A percentile compares a stretch with the other conserved stretches of the same genome.
Evolutionary conservation across 1,284 basidiomycete species (phyloP).

Genomic region (Earliella scabrosa): DNA sequence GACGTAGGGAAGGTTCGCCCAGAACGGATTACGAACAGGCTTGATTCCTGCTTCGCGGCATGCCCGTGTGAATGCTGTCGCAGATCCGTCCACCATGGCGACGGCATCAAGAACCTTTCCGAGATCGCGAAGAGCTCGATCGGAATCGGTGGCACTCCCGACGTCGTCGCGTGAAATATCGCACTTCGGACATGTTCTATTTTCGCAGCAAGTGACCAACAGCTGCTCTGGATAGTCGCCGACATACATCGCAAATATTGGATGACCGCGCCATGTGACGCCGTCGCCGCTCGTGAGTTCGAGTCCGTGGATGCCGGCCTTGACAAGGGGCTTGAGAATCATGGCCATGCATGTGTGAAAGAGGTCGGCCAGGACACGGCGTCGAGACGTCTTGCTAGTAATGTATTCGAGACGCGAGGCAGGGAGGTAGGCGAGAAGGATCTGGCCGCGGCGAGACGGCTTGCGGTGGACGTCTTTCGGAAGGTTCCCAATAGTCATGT

Average conservation of each 20-base stretch:
- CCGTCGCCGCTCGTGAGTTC: slow-evolving; percentile 25
- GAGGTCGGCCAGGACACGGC: slow-evolving; percentile 21
- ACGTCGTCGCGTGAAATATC: neutral
- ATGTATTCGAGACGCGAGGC: neutral
- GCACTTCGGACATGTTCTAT: slow-evolving; percentile 29
- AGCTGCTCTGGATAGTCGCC: slow-evolving; percentile 33
- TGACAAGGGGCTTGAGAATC: slow-evolving; percentile 13
- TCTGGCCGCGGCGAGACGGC: slow-evolving; percentile 33
- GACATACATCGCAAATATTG: slow-evolving; percentile 28
- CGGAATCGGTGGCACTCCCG: neutral
- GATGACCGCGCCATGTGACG: slow-evolving; percentile 7
- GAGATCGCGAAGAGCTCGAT: slow-evolving; percentile 12
- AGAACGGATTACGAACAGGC: slow-evolving; percentile 31
- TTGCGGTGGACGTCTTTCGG: slow-evolving; percentile 41
- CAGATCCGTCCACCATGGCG: neutral
- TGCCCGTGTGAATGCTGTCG: neutral
- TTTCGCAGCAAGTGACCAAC: slow-evolving; percentile 28
- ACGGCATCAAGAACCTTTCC: neutral
- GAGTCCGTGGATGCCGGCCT: slow-evolving; percentile 12
- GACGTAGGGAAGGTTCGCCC: slow-evolving; percentile 30
- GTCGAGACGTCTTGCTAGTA: neutral
- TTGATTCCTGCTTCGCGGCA: neutral
- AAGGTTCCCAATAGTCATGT: slow-evolving; percentile 45
- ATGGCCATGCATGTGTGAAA: slow-evolving; percentile 44
- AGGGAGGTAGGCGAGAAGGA: slow-evolving; percentile 42